These are phyloP conservation scores for Botrytis deweyae DNA, from an alignment of 2,329 filamentous ascomycete species.

Conservation along the genomic window DNA sequence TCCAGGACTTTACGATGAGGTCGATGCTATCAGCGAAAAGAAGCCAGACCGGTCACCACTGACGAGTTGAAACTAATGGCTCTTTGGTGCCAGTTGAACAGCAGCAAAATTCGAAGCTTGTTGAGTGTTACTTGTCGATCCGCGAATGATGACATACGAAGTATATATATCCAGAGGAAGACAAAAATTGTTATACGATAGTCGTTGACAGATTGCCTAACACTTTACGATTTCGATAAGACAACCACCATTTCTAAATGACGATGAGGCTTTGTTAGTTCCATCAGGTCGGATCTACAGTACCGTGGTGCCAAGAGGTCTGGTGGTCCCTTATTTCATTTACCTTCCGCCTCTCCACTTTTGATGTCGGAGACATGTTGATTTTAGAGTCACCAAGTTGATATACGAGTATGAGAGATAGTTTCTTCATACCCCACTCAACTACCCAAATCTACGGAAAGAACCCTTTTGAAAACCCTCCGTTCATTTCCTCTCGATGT, in stretches of 20 bases:
- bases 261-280: background rate
- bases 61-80: background rate
- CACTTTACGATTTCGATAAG: background rate
- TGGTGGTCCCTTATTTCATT: background rate
- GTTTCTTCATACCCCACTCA: background rate
- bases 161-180: background rate
- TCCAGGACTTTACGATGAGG: background rate
- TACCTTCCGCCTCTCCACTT: background rate
- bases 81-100: background rate
- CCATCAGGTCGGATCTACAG: background rate
- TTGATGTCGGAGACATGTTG: background rate
- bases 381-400: background rate
- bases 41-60: background rate
- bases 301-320: background rate
- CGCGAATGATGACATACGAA: background rate
- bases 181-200: background rate
- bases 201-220: background rate
- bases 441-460: background rate
- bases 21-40: background rate
- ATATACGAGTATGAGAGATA: background rate
- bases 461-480: background rate
- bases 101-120: background rate
- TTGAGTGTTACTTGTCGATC: background rate
- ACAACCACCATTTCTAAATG: background rate
- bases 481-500: background rate